A percentile compares a stretch with the other conserved stretches of the same genome.
Evolutionary conservation across 176 grass and related monocot genomes (phyloP).

Genomic region (Rhynchospora tenuis): DNA sequence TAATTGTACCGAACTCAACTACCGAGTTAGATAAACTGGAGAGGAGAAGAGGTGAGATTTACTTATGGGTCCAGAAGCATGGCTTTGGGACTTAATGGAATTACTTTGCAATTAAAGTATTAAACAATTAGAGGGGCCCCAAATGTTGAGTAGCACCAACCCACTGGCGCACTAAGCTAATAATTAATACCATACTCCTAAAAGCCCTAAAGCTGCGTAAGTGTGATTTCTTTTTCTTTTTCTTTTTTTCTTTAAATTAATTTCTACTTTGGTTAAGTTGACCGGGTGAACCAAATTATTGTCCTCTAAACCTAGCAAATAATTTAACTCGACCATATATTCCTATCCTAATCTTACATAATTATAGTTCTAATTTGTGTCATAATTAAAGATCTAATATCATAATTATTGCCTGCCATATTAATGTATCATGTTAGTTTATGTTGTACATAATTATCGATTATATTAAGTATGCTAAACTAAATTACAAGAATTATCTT

Average conservation of each 20-base stretch:
- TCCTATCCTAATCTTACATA: background rate
- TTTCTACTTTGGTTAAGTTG: background rate
- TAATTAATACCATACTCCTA: slow-evolving; percentile 2
- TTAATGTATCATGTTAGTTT: background rate
- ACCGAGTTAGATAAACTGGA: background rate
- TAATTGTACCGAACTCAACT: background rate
- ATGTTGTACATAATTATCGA: background rate
- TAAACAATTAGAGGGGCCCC: background rate
- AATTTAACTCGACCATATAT: background rate
- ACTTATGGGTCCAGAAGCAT: background rate
- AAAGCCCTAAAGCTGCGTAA: background rate
- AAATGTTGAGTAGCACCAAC: slow-evolving; percentile 10
- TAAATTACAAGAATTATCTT: too few relatives aligned
- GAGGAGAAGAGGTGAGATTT: background rate
- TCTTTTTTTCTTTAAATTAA: background rate
- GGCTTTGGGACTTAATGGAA: slow-evolving; percentile 4
- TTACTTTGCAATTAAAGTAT: slow-evolving; percentile 8
- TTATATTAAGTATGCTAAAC: background rate
- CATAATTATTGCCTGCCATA: background rate
- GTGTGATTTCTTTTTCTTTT: background rate
- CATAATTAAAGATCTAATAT: background rate
- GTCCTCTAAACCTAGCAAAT: background rate
- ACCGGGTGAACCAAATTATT: slow-evolving; percentile 1
- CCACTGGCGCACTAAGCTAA: slow-evolving; percentile 5
- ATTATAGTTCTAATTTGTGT: background rate